phyloP scores from a whole-genome alignment of 306 rosid species.

The Dryas alaskensis region DNA sequence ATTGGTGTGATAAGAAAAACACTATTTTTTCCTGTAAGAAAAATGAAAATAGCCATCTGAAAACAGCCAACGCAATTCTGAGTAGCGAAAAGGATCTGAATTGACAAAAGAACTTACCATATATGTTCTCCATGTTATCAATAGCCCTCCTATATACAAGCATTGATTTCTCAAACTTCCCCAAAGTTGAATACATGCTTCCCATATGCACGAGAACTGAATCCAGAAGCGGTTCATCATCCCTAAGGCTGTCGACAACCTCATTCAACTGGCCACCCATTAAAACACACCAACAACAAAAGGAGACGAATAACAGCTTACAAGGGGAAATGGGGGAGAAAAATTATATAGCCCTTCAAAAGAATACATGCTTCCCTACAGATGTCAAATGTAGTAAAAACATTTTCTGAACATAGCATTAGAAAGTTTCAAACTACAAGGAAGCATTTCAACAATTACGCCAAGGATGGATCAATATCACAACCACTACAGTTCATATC shows the following conservation, averaged over 20 bases:
- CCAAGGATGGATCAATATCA: background rate
- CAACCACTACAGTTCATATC: background rate
- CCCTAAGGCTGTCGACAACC: conserved; percentile 62
- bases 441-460: background rate
- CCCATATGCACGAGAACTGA: conserved; percentile 92
- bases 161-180: conserved; percentile 58
- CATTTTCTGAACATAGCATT: background rate
- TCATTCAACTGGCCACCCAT: conserved; percentile 59
- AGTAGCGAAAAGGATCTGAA: background rate
- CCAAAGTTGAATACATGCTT: conserved; percentile 69
- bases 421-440: background rate
- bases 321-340: background rate
- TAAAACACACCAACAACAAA: conserved; percentile 31
- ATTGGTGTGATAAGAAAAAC: conserved; percentile 62
- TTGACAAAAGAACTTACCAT: conserved; percentile 40
- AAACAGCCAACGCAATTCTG: background rate
- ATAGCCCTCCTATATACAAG: conserved; percentile 64
- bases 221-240: conserved; percentile 61
- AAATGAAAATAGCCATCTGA: conserved; percentile 2
- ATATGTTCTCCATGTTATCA: conserved; percentile 56
- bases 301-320: conserved; percentile 1
- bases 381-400: background rate
- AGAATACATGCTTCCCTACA: background rate
- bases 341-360: background rate
- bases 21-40: conserved; percentile 54